Evolutionary conservation across 306 rosid species (phyloP), one percentile per base, ranked within the genome.

Genomic region (Rosa chinensis): DNA sequence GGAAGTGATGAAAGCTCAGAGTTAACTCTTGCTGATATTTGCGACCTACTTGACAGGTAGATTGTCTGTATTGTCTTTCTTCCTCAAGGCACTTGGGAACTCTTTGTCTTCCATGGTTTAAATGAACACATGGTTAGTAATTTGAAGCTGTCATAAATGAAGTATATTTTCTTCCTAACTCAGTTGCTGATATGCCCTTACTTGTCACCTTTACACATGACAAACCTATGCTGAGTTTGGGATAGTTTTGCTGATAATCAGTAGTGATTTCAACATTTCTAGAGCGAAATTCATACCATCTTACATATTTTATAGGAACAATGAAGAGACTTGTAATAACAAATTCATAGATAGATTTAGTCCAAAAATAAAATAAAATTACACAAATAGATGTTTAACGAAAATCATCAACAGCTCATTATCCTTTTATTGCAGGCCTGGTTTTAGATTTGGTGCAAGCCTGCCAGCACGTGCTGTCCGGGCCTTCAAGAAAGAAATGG

Each of bases 381-480:
- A 20, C 25, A n/a, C 4, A n/a, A 6, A 8, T 62, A 45, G 17
- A 64, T 12, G 20, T 11, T 44, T 12, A 69, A n/a, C 37, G 1
- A 3, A 43, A 69, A 21, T 42, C 8, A 69, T 69, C 20, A 5
- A 11, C 25, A 21, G 66, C 17, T 42, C 78, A 58, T 42, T 13
- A 17, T 40, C 69, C n/a, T 69, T 78, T 32, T 39, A 70, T 75
- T 73, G 79, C 63, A 81, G 81, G 61, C 76, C 73, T 48, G 40
- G 50, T 52, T 58, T 42, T 14, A 74, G 67, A 56, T 75, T 84
- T 61, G 90, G 90, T 58, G 69, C 11, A 21, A 55, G 81, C 32
- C 66, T 84, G 72, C 86, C 86, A 37, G 88, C 85, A 35, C 70
- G 77, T 7, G 85, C 86, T 25, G 70, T 70, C 61, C 67, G 69